phyloP scores from a whole-genome alignment of 768 basidiomycete species.

The Inosperma sp. region DNA sequence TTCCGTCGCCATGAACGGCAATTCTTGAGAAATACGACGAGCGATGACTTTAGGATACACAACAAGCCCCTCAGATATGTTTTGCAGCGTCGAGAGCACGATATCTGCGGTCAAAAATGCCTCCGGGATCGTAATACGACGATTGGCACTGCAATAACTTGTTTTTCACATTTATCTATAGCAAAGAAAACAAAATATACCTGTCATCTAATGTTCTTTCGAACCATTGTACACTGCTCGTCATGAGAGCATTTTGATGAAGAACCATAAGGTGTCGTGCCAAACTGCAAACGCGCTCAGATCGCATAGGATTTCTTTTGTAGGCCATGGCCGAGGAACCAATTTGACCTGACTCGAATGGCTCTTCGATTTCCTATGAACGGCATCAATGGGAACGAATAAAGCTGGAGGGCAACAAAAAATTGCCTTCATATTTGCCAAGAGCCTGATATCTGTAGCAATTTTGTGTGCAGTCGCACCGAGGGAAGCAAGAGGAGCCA shows the following conservation, averaged over 20 bases:
- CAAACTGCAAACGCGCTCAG: constrained; percentile 93
- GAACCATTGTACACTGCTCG: constrained; percentile 94
- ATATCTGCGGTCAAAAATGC: constrained; percentile 97
- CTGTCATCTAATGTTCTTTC: constrained; percentile 97
- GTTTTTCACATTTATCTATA: not conserved
- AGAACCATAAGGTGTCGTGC: constrained; percentile 94
- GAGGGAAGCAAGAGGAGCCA: constrained; percentile 82
- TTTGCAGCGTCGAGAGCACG: constrained; percentile 90
- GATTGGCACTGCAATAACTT: constrained; percentile 68
- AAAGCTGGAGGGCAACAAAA: not conserved
- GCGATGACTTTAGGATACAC: constrained; percentile 97
- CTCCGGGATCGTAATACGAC: constrained; percentile 92
- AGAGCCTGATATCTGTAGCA: constrained; percentile 87
- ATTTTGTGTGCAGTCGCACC: constrained; percentile 98
- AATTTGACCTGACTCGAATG: constrained; percentile 98
- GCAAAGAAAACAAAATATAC: constrained; percentile 31
- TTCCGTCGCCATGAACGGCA: constrained; percentile 99
- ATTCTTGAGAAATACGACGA: constrained; percentile 86
- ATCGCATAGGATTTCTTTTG: constrained; percentile 99
- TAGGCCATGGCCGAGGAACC: constrained; percentile 98
- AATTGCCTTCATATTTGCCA: constrained; percentile 85
- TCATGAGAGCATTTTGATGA: constrained; percentile 96
- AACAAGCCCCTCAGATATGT: constrained; percentile 97
- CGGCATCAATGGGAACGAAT: not conserved
- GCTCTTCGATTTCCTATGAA: constrained; percentile 89